These are phyloP conservation scores for Aspergillus sp. DNA, from an alignment of 2,329 filamentous ascomycete species.

Conservation along the genomic window DNA sequence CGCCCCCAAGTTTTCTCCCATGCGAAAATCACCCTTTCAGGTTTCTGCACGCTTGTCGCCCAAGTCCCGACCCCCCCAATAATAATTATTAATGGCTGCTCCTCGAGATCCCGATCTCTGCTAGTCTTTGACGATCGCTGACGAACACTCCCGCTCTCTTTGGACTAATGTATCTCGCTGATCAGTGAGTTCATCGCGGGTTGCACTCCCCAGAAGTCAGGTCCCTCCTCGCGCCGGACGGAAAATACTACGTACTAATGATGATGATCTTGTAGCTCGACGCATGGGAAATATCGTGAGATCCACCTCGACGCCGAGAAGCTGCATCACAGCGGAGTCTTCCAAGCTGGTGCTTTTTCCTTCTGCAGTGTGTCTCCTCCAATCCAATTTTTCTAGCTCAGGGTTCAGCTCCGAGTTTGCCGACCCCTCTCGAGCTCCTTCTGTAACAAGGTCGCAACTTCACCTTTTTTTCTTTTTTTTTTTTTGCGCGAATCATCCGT, in stretches of 20 bases:
- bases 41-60: background rate
- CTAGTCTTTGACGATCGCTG: constrained; percentile 1
- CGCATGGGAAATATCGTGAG: constrained; percentile 17
- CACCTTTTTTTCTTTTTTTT: background rate
- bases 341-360: background rate
- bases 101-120: background rate
- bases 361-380: background rate
- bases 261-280: constrained; percentile 16
- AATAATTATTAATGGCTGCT: background rate
- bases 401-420: background rate
- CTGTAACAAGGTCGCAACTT: background rate
- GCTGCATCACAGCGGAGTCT: background rate
- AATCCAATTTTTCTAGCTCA: background rate
- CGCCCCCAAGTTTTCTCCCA: background rate
- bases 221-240: background rate
- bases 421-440: background rate
- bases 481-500: background rate
- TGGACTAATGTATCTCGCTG: background rate
- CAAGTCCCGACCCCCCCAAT: no score
- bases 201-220: background rate
- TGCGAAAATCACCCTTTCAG: background rate
- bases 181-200: background rate
- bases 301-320: constrained; percentile 8
- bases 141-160: background rate
- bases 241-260: constrained; percentile 7